Conservation (phyloP, 208 protist genomes). For the Phytomonas sp. region DNA sequence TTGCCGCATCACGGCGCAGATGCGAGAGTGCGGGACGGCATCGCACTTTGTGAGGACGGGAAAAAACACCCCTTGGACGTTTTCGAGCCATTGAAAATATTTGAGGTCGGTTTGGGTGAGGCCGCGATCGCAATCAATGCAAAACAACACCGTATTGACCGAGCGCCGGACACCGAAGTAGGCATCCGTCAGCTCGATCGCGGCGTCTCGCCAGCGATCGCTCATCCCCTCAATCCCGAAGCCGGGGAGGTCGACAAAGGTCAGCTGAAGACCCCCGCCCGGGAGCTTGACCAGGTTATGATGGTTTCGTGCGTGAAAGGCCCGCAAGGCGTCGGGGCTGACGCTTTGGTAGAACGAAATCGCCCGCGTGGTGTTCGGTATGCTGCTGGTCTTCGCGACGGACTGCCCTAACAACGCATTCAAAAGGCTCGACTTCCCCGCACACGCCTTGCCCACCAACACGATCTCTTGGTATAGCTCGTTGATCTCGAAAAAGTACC, state of each 20-base stretch:
- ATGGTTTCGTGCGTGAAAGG: slow-evolving; percentile 51
- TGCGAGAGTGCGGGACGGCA: slow-evolving; percentile 72
- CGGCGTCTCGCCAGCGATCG: slow-evolving; percentile 77
- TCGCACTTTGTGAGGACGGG: slow-evolving; percentile 89
- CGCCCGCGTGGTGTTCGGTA: slow-evolving; percentile 73
- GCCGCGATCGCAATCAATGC: slow-evolving; percentile 79
- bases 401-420: slow-evolving; percentile 76
- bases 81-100: slow-evolving; percentile 86
- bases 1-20: slow-evolving; percentile 85
- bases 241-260: slow-evolving; percentile 88
- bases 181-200: slow-evolving; percentile 78
- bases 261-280: slow-evolving; percentile 76
- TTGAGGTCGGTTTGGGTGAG: slow-evolving; percentile 82
- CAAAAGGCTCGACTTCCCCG: slow-evolving; percentile 84
- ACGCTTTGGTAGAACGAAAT: slow-evolving; percentile 88
- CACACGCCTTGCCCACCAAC: slow-evolving; percentile 70
- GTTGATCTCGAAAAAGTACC: slow-evolving; percentile 89
- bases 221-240: slow-evolving; percentile 89
- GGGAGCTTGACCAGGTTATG: slow-evolving; percentile 84
- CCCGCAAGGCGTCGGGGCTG: slow-evolving; percentile 63
- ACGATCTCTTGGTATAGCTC: slow-evolving; percentile 88
- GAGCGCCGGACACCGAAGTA: slow-evolving; percentile 89
- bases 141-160: slow-evolving; percentile 88
- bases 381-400: slow-evolving; percentile 81
- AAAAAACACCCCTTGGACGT: slow-evolving; percentile 84